These are phyloP conservation scores for Termitomyces sp. DNA, from an alignment of 768 basidiomycete species.

Conservation along the genomic window DNA sequence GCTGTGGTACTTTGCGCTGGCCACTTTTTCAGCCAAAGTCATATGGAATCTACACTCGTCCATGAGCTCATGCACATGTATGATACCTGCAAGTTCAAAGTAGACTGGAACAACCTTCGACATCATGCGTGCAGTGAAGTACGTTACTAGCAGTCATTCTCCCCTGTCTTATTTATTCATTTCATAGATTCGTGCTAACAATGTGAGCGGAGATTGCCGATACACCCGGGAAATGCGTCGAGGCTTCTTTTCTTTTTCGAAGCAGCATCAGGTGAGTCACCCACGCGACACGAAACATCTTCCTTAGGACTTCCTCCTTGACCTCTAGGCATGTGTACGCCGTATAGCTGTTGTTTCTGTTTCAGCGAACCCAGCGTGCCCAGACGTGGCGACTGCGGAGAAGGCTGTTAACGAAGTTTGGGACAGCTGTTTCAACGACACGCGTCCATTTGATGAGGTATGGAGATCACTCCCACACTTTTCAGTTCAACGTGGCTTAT, in stretches of 20 bases:
- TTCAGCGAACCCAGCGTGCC: slow-evolving; percentile 72
- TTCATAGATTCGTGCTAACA: slow-evolving; percentile 88
- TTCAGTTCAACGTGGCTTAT: not conserved
- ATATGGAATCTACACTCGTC: slow-evolving; percentile 89
- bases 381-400: slow-evolving; percentile 71
- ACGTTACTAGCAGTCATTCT: not conserved
- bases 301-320: not conserved
- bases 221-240: slow-evolving; percentile 78
- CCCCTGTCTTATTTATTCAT: not conserved
- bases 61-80: slow-evolving; percentile 96
- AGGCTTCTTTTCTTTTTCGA: slow-evolving; percentile 75
- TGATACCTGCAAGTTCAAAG: slow-evolving; percentile 92
- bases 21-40: slow-evolving; percentile 70
- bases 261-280: slow-evolving; percentile 81
- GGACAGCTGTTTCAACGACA: slow-evolving; percentile 95
- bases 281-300: not conserved
- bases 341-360: slow-evolving; percentile 84
- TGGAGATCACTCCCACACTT: slow-evolving; percentile 6
- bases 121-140: slow-evolving; percentile 99
- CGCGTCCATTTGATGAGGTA: slow-evolving; percentile 96
- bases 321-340: slow-evolving; percentile 76
- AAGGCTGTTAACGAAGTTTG: slow-evolving; percentile 93
- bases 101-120: slow-evolving; percentile 84
- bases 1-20: slow-evolving; percentile 85
- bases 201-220: slow-evolving; percentile 87